A percentile compares a stretch with the other conserved stretches of the same genome.
phyloP scores from a whole-genome alignment of 768 basidiomycete genomes.

The Psilocybe tampanensis region DNA sequence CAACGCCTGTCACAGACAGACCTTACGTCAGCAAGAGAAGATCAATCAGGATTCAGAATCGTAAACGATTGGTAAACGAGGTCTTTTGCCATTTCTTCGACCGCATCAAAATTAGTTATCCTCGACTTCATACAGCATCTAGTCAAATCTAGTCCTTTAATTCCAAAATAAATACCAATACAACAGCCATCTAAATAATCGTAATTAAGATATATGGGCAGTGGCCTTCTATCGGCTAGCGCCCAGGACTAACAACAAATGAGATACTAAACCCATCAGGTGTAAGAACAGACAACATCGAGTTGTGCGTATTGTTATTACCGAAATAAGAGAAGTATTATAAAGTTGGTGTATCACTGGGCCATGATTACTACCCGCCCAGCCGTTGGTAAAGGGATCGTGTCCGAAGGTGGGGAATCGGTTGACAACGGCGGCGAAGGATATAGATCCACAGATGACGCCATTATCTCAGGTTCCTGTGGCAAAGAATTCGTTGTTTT shows the following conservation, averaged over 20 bases:
- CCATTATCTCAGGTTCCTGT: constrained; percentile 18
- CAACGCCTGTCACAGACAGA: constrained; percentile 2
- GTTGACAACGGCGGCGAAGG: constrained; percentile 50
- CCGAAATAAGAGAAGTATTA: background rate
- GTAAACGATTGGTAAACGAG: no score
- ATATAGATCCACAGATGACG: constrained; percentile 42
- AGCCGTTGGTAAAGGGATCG: constrained; percentile 23
- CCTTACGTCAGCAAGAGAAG: no score
- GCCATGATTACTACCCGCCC: constrained; percentile 6
- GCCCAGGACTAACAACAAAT: background rate
- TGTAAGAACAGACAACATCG: background rate
- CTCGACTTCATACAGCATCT: no score
- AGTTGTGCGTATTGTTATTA: background rate
- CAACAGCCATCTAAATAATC: constrained; percentile 10
- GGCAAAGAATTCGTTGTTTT: constrained; percentile 25
- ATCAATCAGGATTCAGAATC: background rate
- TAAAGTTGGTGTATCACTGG: background rate
- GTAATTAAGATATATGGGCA: constrained; percentile 6
- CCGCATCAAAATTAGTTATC: no score
- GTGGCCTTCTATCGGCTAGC: background rate
- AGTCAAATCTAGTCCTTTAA: background rate
- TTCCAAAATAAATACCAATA: constrained; percentile 13
- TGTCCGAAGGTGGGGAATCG: constrained; percentile 34
- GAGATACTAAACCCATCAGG: background rate
- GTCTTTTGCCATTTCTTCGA: background rate